phyloP scores from a whole-genome alignment of 2,329 filamentous ascomycete genomes.

The Eutypella sp. region DNA sequence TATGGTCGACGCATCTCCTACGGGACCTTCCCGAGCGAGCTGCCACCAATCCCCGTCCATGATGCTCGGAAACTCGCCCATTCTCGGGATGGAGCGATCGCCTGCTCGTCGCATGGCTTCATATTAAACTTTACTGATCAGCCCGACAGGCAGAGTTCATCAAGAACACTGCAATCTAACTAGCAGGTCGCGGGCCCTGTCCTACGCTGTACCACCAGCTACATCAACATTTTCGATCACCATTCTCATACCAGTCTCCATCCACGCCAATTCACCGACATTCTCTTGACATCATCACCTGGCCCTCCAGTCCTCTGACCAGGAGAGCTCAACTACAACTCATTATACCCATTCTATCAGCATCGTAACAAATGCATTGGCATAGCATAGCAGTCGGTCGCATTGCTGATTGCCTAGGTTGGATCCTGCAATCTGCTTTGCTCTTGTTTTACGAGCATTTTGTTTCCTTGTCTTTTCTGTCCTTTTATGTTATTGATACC shows the following conservation, averaged over 20 bases:
- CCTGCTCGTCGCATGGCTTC: conserved; percentile 59
- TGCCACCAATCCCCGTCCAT: conserved; percentile 35
- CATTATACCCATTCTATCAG: conserved; percentile 24
- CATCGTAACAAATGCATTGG: conserved; percentile 26
- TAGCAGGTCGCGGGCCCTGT: too few relatives aligned
- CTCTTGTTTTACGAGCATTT: conserved; percentile 12
- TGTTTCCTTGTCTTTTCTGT: conserved; percentile 15
- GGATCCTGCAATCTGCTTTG: conserved; percentile 26
- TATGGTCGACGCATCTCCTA: conserved; percentile 56
- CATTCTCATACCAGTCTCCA: not conserved
- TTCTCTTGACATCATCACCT: not conserved
- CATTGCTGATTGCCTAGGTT: conserved; percentile 25
- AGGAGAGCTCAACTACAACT: conserved; percentile 3
- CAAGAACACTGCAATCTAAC: too few relatives aligned
- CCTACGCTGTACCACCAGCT: too few relatives aligned
- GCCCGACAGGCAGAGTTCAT: too few relatives aligned
- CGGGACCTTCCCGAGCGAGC: conserved; percentile 41
- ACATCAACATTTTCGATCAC: not conserved
- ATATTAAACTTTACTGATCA: conserved; percentile 40
- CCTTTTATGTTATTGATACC: conserved; percentile 6
- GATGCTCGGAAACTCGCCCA: conserved; percentile 42
- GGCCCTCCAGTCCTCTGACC: conserved; percentile 5
- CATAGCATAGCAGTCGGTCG: conserved; percentile 25
- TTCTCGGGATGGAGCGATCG: conserved; percentile 45
- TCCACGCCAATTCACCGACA: not conserved